Percentiles rank a stretch among this genome's conserved stretches.
phyloP scores from a whole-genome alignment of 2,329 filamentous ascomycete species.

The Leptographium lundbergii region DNA sequence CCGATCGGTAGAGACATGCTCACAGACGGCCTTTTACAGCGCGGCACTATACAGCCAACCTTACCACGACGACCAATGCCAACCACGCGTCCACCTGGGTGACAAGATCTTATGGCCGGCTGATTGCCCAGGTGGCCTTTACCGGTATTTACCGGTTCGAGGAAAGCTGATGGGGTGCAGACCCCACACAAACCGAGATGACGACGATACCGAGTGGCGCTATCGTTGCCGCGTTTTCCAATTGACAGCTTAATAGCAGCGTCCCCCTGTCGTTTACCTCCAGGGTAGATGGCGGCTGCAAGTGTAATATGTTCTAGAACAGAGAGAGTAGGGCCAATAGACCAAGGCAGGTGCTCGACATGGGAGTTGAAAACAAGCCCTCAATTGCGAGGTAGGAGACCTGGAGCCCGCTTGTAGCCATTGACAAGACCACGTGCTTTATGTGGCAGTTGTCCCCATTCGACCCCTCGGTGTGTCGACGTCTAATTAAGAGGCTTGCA shows the following conservation, averaged over 20 bases:
- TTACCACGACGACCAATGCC: too few species aligned
- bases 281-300: constrained; percentile 31
- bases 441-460: background rate
- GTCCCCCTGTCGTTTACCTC: constrained; percentile 37
- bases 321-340: background rate
- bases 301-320: constrained; percentile 16
- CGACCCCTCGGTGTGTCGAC: background rate
- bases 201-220: constrained; percentile 31
- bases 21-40: too few species aligned
- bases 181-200: constrained; percentile 12
- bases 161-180: background rate
- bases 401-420: background rate
- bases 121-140: background rate
- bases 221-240: constrained; percentile 39
- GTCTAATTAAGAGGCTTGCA: too few species aligned
- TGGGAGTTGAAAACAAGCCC: background rate
- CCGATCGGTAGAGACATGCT: too few species aligned
- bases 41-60: too few species aligned
- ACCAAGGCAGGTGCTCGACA: background rate
- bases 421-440: background rate
- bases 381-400: background rate
- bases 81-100: too few species aligned
- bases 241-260: constrained; percentile 40
- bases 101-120: background rate
- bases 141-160: background rate